A percentile compares a stretch with the other conserved stretches of the same genome.
These are phyloP conservation scores for Bipolaris zeicola DNA, from an alignment of 2,329 filamentous ascomycete genomes.

Conservation along the genomic window DNA sequence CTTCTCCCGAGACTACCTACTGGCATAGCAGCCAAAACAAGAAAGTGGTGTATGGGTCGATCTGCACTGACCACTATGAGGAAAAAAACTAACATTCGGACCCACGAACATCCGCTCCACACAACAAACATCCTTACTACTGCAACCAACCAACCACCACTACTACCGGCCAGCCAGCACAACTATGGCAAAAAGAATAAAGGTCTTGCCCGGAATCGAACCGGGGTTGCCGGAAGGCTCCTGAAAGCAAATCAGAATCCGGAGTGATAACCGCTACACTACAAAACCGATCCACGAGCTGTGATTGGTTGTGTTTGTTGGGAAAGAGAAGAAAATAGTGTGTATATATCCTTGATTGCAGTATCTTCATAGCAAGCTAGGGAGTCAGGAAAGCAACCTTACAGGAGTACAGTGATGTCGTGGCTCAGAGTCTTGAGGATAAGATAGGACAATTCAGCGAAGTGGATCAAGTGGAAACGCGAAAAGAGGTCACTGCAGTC, in stretches of 20 bases:
- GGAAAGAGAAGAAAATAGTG: no score
- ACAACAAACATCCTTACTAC: no score
- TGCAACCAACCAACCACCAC: no score
- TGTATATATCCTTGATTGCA: no score
- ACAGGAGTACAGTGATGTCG: no score
- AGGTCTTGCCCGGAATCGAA: slow-evolving; percentile 19
- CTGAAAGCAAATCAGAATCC: slow-evolving; percentile 11
- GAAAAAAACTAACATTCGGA: background rate
- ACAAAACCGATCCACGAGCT: slow-evolving; percentile 11
- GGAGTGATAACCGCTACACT: slow-evolving; percentile 20
- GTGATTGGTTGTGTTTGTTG: slow-evolving; percentile 10
- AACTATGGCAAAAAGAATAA: slow-evolving; percentile 1
- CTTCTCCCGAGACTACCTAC: no score
- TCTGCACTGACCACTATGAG: background rate
- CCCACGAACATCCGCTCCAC: no score
- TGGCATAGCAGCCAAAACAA: no score
- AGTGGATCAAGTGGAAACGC: background rate
- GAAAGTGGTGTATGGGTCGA: no score
- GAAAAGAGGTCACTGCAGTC: background rate
- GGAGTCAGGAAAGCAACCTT: no score
- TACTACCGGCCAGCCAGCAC: no score
- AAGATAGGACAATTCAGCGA: background rate
- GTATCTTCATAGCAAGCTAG: no score
- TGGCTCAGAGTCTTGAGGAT: background rate
- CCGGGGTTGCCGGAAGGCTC: slow-evolving; percentile 14